A percentile compares a stretch with the other conserved stretches of the same genome.
phyloP scores from a whole-genome alignment of 805 yeast species.

The Cyberlindnera euphorbiae region DNA sequence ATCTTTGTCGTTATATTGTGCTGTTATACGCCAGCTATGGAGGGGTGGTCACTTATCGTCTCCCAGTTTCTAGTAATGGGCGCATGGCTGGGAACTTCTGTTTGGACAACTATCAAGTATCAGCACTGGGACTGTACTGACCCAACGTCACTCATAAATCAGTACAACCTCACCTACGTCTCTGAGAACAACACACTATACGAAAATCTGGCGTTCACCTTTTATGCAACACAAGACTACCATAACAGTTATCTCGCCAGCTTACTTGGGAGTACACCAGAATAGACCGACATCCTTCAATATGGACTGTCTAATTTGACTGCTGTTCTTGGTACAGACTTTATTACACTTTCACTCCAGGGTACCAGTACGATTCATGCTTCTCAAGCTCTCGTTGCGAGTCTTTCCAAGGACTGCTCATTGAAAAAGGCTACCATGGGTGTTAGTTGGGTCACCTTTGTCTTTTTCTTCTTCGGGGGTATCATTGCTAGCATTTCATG shows the following conservation, averaged over 20 bases:
- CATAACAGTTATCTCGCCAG: background rate
- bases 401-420: conserved; percentile 2
- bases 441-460: conserved; percentile 2
- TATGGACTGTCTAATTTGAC: conserved; percentile 1
- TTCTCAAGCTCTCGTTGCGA: background rate
- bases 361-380: background rate
- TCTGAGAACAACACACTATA: background rate
- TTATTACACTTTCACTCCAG: background rate
- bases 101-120: conserved; percentile 2
- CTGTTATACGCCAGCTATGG: too few relatives aligned
- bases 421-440: conserved; percentile 2
- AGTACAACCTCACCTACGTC: conserved; percentile 1
- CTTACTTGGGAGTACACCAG: too few relatives aligned
- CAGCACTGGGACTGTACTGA: conserved; percentile 3
- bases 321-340: background rate
- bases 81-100: conserved; percentile 1
- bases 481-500: too few relatives aligned
- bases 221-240: background rate
- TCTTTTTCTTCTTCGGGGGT: background rate
- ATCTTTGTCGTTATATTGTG: too few relatives aligned
- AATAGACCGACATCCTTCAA: too few relatives aligned
- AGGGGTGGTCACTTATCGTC: too few relatives aligned
- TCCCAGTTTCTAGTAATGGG: too few relatives aligned
- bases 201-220: conserved; percentile 2
- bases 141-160: conserved; percentile 1